These are phyloP conservation scores for Botryotinia globosa DNA, from an alignment of 2,329 filamentous ascomycete species.

Conservation along the genomic window DNA sequence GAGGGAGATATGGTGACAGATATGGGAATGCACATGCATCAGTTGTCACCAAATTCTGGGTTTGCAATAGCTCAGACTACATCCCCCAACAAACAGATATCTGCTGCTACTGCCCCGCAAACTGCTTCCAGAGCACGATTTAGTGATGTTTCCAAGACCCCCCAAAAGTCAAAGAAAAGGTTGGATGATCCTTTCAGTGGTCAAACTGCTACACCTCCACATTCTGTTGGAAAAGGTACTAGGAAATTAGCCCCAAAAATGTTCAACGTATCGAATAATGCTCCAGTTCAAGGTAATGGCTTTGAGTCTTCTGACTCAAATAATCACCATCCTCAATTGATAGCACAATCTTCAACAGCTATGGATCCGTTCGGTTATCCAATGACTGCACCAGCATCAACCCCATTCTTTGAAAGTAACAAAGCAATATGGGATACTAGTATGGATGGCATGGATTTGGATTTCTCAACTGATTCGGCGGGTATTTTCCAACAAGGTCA, in stretches of 20 bases:
- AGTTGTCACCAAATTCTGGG: constrained; percentile 54
- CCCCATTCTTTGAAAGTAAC: constrained; percentile 45
- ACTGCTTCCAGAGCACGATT: constrained; percentile 28
- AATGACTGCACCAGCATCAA: constrained; percentile 55
- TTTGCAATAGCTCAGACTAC: constrained; percentile 55
- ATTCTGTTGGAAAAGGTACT: constrained; percentile 52
- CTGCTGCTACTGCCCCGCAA: constrained; percentile 53
- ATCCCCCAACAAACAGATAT: constrained; percentile 52
- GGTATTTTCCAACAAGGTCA: constrained; percentile 40
- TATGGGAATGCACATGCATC: constrained; percentile 60
- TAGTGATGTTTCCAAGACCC: constrained; percentile 42
- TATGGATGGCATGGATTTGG: constrained; percentile 58
- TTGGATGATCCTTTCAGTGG: constrained; percentile 37
- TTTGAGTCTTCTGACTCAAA: constrained; percentile 28
- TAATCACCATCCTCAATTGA: constrained; percentile 47
- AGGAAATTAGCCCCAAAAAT: constrained; percentile 51
- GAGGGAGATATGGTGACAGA: constrained; percentile 49
- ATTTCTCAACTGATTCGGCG: constrained; percentile 48
- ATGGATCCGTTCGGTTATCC: constrained; percentile 60
- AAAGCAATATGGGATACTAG: constrained; percentile 53
- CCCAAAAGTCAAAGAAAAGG: constrained; percentile 40
- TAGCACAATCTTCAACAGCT: constrained; percentile 48
- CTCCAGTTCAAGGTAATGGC: constrained; percentile 34
- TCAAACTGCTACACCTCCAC: constrained; percentile 60
- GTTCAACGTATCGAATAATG: constrained; percentile 37